Evolutionary conservation across 192 early-diverging fungal species (phyloP).

Genomic region (Linnemannia elongata): DNA sequence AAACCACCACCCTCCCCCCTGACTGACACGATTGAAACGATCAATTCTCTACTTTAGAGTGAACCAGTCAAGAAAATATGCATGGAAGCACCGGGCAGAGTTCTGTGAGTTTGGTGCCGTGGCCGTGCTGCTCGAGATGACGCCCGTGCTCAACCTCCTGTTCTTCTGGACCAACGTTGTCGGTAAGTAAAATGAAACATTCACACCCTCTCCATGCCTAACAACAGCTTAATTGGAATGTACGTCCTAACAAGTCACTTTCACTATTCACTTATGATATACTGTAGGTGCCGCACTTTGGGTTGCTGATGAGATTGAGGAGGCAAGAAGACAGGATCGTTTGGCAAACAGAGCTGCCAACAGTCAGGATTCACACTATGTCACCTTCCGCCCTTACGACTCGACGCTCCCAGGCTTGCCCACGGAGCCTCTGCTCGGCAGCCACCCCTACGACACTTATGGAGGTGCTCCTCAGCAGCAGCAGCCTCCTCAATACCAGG

Average conservation of each 20-base stretch:
- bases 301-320: slow-evolving; percentile 71
- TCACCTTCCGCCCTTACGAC: slow-evolving; percentile 53
- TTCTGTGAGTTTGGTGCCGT: slow-evolving; percentile 64
- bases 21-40: background rate
- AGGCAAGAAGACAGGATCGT: slow-evolving; percentile 50
- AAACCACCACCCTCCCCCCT: too few relatives aligned
- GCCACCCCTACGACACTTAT: slow-evolving; percentile 21
- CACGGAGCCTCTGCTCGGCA: slow-evolving; percentile 38
- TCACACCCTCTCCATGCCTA: background rate
- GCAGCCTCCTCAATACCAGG: slow-evolving; percentile 13
- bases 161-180: slow-evolving; percentile 82
- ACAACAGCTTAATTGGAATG: background rate
- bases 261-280: background rate
- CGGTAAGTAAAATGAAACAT: slow-evolving; percentile 36
- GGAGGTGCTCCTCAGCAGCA: background rate
- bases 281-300: slow-evolving; percentile 58
- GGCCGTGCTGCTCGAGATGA: slow-evolving; percentile 71
- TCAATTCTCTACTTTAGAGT: slow-evolving; percentile 18
- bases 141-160: slow-evolving; percentile 71
- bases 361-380: slow-evolving; percentile 43
- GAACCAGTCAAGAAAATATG: slow-evolving; percentile 60
- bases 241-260: background rate
- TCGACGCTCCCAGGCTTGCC: slow-evolving; percentile 28
- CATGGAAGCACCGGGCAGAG: slow-evolving; percentile 55
- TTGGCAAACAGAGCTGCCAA: slow-evolving; percentile 34